phyloP scores from a whole-genome alignment of 345 rosid species.

The Eucalyptus caleyi region DNA sequence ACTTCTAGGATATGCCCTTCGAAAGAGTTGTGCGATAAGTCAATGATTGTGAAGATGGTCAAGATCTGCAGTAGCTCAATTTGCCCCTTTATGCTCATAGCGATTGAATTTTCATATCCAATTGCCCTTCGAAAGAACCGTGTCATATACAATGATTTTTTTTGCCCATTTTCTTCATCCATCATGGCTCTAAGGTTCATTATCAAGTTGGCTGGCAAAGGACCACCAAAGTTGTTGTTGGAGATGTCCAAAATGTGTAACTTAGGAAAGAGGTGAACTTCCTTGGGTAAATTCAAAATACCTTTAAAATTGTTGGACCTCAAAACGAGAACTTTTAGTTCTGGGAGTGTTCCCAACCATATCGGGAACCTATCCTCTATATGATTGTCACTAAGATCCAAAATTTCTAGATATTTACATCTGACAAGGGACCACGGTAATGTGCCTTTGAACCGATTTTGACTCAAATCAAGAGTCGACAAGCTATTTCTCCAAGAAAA shows the following conservation, averaged over 20 bases:
- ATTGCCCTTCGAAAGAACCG: rapidly evolving
- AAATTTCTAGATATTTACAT: neutral
- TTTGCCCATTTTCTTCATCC: neutral
- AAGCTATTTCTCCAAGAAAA: neutral
- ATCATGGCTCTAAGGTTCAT: neutral
- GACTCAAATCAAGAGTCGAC: neutral
- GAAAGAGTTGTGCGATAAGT: neutral
- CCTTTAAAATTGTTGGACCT: neutral
- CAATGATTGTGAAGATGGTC: neutral
- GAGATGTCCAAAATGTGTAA: neutral
- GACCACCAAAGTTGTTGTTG: neutral
- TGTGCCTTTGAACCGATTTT: neutral
- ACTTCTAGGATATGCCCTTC: neutral
- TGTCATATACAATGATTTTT: neutral
- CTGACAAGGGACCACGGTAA: neutral
- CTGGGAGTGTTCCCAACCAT: neutral
- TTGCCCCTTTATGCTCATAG: neutral
- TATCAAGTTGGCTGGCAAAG: neutral
- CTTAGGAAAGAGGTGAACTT: neutral
- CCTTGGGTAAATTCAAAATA: neutral
- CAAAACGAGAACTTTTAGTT: neutral
- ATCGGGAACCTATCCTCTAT: neutral
- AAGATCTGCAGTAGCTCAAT: neutral
- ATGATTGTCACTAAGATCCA: neutral
- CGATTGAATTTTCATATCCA: neutral